Evolutionary conservation across 176 grass and related monocot species (phyloP), one percentile per base, ranked within the genome.

Genomic region (Ensete glaucum): DNA sequence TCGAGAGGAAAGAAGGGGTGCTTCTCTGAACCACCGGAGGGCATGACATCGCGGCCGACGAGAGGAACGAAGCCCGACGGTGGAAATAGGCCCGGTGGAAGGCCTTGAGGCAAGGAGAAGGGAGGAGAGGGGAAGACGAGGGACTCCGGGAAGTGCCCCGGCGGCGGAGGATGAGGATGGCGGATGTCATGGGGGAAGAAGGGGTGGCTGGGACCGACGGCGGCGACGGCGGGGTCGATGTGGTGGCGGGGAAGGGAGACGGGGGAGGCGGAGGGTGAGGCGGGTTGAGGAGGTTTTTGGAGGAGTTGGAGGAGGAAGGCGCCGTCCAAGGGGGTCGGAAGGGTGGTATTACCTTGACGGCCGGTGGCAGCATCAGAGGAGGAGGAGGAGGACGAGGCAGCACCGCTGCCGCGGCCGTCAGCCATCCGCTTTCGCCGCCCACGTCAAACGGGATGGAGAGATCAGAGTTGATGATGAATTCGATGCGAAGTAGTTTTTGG

Each of bases 301-400:
- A 92, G 86, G 63, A 89, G 82, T 23, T 78, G 86, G 52, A 92
- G 86, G 34, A 92, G 90, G 82, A 87, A 76, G 50, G 78, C 83
- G 9, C 90, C 90, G 17, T 87, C 90, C 51, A 88, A 77, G 2
- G 25, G 62, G 27, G 50, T 78, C 48, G 24, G 63, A 19, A 19
- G 60, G 51, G 52, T 63, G 68, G 26, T 48, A 48, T 62, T 29
- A 74, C 71, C 73, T 51, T 52, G 71, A 77, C 73, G 62, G 63
- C 77, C 57, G 14, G 82, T 79, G 54, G 77, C 83, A 71, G 69
- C 51, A 53, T 80, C 70, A 73, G 79, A 83, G 54, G 58, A 56
- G 13, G 62, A 43, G 52, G 64, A 52, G 34, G 23, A 55, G 62
- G 78, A 65, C 10, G 73, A 50, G 49, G 62, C 29, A 50, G 8